These are phyloP conservation scores for Nitzschia sp. DNA, from an alignment of 108 stramenopile species.

Conservation along the genomic window DNA sequence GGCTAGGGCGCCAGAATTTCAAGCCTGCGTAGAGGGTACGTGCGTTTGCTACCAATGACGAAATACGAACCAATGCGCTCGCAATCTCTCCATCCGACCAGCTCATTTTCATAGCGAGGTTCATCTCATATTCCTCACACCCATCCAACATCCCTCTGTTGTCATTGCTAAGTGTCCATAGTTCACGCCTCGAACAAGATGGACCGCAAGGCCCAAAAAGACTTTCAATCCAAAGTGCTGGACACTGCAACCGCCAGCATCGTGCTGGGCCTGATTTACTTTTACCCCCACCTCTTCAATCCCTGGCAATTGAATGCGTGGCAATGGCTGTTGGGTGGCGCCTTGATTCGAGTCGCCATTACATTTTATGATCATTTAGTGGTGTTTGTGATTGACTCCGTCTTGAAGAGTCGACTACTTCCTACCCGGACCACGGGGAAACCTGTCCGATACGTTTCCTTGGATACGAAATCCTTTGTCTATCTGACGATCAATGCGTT, in stretches of 20 bases:
- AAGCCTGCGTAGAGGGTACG: too few species aligned
- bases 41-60: too few species aligned
- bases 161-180: not conserved
- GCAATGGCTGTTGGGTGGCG: slow-evolving; percentile 53
- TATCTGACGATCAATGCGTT: slow-evolving; percentile 83
- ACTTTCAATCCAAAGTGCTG: slow-evolving; percentile 39
- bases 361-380: slow-evolving; percentile 73
- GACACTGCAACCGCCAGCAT: slow-evolving; percentile 45
- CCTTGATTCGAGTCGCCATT: slow-evolving; percentile 56
- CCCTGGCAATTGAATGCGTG: slow-evolving; percentile 53
- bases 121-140: too few species aligned
- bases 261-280: slow-evolving; percentile 42
- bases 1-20: too few species aligned
- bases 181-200: not conserved
- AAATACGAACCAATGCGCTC: too few species aligned
- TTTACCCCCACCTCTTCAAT: slow-evolving; percentile 56
- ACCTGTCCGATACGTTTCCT: slow-evolving; percentile 55
- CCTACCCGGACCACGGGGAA: slow-evolving; percentile 57
- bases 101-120: too few species aligned
- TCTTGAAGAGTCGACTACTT: slow-evolving; percentile 43
- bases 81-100: too few species aligned
- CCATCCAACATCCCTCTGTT: too few species aligned
- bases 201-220: slow-evolving; percentile 32
- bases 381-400: slow-evolving; percentile 51
- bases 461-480: slow-evolving; percentile 54